Conservation (phyloP, 345 rosid genomes). For the Firmiana major region DNA sequence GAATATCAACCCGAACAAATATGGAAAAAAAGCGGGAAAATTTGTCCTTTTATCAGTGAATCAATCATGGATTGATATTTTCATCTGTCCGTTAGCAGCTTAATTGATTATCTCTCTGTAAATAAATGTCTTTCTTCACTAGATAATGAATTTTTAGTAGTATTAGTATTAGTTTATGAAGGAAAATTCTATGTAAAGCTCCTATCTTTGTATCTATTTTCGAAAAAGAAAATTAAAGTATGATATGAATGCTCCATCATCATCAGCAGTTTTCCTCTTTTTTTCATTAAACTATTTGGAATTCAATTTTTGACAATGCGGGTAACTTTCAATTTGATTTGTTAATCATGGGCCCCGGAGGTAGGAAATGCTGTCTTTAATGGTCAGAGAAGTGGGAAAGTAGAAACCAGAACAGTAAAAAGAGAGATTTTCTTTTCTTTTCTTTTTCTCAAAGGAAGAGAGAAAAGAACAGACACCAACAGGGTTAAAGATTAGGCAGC, state of each 20-base stretch:
- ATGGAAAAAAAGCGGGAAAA: slow-evolving; percentile 8
- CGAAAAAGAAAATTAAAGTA: background rate
- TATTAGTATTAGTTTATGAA: background rate
- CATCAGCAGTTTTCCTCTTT: background rate
- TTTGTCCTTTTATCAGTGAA: background rate
- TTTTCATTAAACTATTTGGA: background rate
- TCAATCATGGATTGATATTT: background rate
- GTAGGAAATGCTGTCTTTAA: slow-evolving; percentile 35
- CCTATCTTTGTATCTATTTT: slow-evolving; percentile 11
- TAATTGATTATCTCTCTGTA: slow-evolving; percentile 14
- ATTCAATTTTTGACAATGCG: background rate
- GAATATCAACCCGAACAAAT: background rate
- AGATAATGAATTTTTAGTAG: background rate
- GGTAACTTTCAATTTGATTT: background rate
- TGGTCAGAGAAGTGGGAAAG: slow-evolving; percentile 71
- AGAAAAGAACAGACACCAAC: background rate
- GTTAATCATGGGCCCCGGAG: slow-evolving; percentile 17
- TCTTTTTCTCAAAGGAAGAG: slow-evolving; percentile 10
- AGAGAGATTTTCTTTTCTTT: slow-evolving; percentile 25
- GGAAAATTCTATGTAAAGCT: slow-evolving; percentile 16
- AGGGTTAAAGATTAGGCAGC: background rate
- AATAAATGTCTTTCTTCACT: slow-evolving; percentile 2
- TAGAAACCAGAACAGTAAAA: slow-evolving; percentile 48
- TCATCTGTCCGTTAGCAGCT: background rate
- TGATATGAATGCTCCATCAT: slow-evolving; percentile 12